Conservation (phyloP, 352 stramenopile genomes). For the Pythium brassicae region DNA sequence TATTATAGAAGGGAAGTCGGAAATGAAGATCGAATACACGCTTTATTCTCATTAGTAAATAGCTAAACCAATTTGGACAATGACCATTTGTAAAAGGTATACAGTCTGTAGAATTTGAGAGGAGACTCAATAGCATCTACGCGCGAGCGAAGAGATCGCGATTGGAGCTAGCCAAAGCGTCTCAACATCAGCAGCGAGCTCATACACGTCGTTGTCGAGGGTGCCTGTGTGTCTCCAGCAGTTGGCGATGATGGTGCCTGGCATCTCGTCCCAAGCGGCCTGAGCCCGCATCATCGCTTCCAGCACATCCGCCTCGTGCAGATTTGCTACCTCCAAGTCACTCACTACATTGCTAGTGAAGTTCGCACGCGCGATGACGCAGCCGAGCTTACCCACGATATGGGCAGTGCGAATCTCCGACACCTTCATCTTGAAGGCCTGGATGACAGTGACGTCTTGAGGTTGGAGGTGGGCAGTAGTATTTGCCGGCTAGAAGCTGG, state of each 20-base stretch:
- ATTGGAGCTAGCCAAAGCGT: no score
- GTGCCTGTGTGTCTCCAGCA: constrained; percentile 2
- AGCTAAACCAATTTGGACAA: no score
- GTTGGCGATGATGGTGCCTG: neutral
- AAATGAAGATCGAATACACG: no score
- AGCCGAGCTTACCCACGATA: constrained; percentile 1
- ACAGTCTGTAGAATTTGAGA: no score
- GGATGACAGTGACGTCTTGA: neutral
- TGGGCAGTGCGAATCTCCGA: neutral
- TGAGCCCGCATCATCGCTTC: neutral
- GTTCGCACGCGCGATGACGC: neutral
- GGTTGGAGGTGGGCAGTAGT: constrained; percentile 1
- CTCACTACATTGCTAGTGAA: neutral
- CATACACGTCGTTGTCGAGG: constrained; percentile 1
- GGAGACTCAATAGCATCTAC: no score
- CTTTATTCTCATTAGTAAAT: no score
- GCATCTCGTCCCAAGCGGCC: neutral
- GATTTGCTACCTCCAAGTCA: no score
- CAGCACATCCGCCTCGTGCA: neutral
- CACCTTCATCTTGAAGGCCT: neutral
- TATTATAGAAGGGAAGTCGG: no score
- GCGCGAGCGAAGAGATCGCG: no score
- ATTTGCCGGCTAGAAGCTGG: neutral
- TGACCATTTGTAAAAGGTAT: no score
- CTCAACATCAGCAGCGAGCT: neutral